Conservation (phyloP, 345 rosid species). For the Euphorbia pulcherrima region DNA sequence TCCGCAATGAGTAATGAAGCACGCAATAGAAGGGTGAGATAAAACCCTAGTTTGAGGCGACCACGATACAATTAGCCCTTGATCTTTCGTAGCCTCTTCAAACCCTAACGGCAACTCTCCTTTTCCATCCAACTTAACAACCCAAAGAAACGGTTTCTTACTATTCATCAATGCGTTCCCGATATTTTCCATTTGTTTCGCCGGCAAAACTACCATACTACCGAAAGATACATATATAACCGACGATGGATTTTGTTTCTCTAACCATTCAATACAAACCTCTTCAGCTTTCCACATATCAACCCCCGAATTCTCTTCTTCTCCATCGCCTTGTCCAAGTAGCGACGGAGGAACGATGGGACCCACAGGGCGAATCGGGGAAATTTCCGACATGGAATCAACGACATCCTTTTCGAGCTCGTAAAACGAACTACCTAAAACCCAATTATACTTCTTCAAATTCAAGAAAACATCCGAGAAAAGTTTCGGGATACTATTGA, state of each 20-base stretch:
- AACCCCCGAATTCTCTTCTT: constrained; percentile 20
- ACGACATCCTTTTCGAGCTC: constrained; percentile 43
- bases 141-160: constrained; percentile 43
- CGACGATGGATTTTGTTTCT: constrained; percentile 24
- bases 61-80: constrained; percentile 46
- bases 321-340: constrained; percentile 25
- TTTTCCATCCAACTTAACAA: constrained; percentile 27
- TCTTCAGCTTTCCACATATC: constrained; percentile 41
- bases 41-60: constrained; percentile 45
- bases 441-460: constrained; percentile 35
- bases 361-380: constrained; percentile 40
- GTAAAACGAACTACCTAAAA: constrained; percentile 42
- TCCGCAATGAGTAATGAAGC: constrained; percentile 57
- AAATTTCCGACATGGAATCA: constrained; percentile 35
- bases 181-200: constrained; percentile 32
- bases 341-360: constrained; percentile 46
- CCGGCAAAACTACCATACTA: constrained; percentile 30
- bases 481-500: constrained; percentile 16
- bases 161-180: constrained; percentile 34
- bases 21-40: constrained; percentile 34
- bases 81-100: constrained; percentile 29
- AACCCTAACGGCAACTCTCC: constrained; percentile 35
- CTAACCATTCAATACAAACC: constrained; percentile 44
- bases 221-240: constrained; percentile 55
- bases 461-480: constrained; percentile 24